A percentile compares a stretch with the other conserved stretches of the same genome.
Conservation (phyloP, 257 asterid genomes). For the Voacanga thouarsii region DNA sequence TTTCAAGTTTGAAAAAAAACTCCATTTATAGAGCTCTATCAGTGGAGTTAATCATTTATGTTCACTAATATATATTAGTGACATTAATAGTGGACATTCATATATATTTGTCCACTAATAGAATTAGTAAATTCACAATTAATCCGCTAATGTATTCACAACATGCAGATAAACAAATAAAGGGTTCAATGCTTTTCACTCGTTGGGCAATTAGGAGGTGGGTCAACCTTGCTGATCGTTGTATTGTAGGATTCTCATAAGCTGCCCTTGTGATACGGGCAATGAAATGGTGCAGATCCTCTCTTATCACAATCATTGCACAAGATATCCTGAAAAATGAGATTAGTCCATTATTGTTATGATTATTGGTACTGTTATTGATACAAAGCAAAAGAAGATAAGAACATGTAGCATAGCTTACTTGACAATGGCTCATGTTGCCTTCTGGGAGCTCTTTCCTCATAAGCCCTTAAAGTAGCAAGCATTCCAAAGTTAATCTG, state of each 20-base stretch:
- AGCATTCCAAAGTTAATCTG: conserved; percentile 97
- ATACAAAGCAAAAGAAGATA: background rate
- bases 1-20: too few relatives aligned
- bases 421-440: conserved; percentile 75
- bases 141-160: background rate
- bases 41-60: too few relatives aligned
- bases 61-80: too few relatives aligned
- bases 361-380: background rate
- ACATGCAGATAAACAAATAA: background rate
- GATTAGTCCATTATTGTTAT: background rate
- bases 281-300: conserved; percentile 83
- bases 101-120: too few relatives aligned
- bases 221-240: conserved; percentile 77
- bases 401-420: conserved; percentile 19
- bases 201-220: conserved; percentile 48
- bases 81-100: too few relatives aligned
- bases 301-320: conserved; percentile 85
- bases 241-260: conserved; percentile 83
- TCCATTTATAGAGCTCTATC: too few relatives aligned
- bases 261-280: conserved; percentile 93
- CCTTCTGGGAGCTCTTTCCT: conserved; percentile 93
- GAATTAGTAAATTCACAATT: too few relatives aligned
- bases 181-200: background rate
- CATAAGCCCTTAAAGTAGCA: conserved; percentile 89
- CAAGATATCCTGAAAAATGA: conserved; percentile 56